These are phyloP conservation scores for Saccharomycopsis crataegensis DNA, from an alignment of 1,139 yeast species.

Conservation along the genomic window DNA sequence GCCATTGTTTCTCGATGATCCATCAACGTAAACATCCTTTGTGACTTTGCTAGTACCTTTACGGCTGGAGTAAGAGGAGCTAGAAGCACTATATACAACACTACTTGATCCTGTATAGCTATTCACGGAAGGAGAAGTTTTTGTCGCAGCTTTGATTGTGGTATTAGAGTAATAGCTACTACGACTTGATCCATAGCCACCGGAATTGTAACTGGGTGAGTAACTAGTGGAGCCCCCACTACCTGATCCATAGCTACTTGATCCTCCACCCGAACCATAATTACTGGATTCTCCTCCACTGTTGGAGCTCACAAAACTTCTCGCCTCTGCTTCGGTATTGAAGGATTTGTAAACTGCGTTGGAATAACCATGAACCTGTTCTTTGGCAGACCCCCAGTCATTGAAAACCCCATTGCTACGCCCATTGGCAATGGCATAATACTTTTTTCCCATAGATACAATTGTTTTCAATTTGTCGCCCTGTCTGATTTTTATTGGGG, in stretches of 20 bases:
- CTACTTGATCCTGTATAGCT: neutral
- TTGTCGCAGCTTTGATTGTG: no score
- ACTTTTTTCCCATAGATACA: slow-evolving; percentile 18
- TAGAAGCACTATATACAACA: neutral
- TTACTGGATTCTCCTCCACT: slow-evolving; percentile 11
- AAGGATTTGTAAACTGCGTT: slow-evolving; percentile 55
- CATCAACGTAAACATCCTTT: slow-evolving; percentile 52
- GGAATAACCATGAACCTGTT: slow-evolving; percentile 42
- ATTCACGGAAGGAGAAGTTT: neutral
- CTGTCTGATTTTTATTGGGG: no score
- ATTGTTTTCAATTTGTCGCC: no score
- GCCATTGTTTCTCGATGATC: slow-evolving; percentile 58
- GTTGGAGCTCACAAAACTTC: slow-evolving; percentile 26
- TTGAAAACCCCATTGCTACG: slow-evolving; percentile 42
- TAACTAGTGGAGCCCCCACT: no score
- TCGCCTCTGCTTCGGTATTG: slow-evolving; percentile 38
- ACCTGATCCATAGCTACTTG: neutral
- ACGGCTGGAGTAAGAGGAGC: neutral
- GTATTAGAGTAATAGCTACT: neutral
- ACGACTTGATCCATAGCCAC: neutral
- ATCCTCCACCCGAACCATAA: slow-evolving; percentile 3
- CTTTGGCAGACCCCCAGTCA: slow-evolving; percentile 44
- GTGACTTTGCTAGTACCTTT: neutral
- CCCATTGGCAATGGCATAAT: slow-evolving; percentile 60
- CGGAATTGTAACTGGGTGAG: neutral